Evolutionary conservation across 176 grass and related monocot species (phyloP).

Genomic region (Oryza meyeriana): DNA sequence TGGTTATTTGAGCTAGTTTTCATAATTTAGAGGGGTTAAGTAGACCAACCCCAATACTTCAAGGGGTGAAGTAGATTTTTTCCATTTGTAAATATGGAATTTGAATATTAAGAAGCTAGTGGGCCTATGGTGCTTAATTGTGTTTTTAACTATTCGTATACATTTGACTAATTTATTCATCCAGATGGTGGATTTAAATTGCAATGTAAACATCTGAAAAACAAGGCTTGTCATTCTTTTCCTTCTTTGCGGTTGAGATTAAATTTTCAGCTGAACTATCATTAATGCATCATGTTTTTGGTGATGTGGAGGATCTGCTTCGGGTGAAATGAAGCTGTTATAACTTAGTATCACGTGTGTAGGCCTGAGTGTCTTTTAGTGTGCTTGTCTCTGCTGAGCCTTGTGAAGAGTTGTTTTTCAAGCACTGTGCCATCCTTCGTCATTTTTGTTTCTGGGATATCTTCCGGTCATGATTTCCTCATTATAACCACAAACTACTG

Average conservation of each 20-base stretch:
- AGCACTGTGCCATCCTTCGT: not conserved
- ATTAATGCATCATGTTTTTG: slow-evolving; percentile 9
- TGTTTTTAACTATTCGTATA: not conserved
- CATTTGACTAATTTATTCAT: not conserved
- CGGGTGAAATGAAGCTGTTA: not conserved
- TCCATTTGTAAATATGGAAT: not conserved
- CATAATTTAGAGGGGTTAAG: no score
- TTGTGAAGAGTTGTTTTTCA: not conserved
- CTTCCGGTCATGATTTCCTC: not conserved
- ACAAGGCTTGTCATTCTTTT: not conserved
- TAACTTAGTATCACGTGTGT: not conserved
- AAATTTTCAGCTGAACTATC: not conserved
- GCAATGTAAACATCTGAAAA: not conserved
- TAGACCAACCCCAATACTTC: no score
- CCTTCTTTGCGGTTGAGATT: not conserved
- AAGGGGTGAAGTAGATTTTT: no score
- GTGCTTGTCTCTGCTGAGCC: not conserved
- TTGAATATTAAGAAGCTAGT: not conserved
- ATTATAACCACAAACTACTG: not conserved
- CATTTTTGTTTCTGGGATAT: not conserved
- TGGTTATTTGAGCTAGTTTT: no score
- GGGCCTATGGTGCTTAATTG: not conserved
- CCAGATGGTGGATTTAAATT: not conserved
- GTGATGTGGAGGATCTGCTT: not conserved
- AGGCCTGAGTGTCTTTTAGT: not conserved